A percentile compares a stretch with the other conserved stretches of the same genome.
phyloP scores from a whole-genome alignment of 2,329 filamentous ascomycete species.

The Calonectria multiphialidica region DNA sequence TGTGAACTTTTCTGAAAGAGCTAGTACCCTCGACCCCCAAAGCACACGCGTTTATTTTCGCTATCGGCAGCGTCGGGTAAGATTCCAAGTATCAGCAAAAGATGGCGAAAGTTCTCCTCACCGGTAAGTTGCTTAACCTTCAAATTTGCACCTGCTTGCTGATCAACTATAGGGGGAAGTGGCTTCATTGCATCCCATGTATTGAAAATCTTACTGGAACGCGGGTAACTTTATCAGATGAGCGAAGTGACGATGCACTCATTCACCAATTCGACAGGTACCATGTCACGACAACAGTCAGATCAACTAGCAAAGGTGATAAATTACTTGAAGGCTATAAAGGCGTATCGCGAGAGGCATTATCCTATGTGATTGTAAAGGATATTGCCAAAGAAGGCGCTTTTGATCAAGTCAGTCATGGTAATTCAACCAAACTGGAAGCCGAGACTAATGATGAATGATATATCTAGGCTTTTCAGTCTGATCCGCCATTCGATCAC shows the following conservation, averaged over 20 bases:
- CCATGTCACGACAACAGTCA: background rate
- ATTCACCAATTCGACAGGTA: background rate
- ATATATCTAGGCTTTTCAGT: background rate
- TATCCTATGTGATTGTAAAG: background rate
- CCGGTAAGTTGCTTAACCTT: background rate
- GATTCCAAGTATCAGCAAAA: background rate
- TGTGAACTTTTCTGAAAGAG: too few relatives aligned
- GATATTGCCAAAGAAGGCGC: constrained; percentile 47
- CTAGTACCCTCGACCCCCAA: too few relatives aligned
- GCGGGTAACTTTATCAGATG: background rate
- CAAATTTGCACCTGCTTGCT: background rate
- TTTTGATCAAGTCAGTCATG: constrained; percentile 33
- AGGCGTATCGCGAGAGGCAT: background rate
- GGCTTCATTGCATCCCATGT: constrained; percentile 7
- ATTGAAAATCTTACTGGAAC: background rate
- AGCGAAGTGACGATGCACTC: background rate
- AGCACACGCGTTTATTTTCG: too few relatives aligned
- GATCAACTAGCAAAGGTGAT: background rate
- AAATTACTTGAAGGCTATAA: background rate
- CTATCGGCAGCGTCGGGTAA: too few relatives aligned
- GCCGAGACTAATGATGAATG: background rate
- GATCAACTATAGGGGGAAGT: background rate
- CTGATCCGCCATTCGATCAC: background rate
- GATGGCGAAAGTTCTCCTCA: constrained; percentile 2
- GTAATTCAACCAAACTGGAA: too few relatives aligned